A percentile compares a stretch with the other conserved stretches of the same genome.
phyloP scores from a whole-genome alignment of 2,329 filamentous ascomycete genomes.

The Colletotrichum sp. region DNA sequence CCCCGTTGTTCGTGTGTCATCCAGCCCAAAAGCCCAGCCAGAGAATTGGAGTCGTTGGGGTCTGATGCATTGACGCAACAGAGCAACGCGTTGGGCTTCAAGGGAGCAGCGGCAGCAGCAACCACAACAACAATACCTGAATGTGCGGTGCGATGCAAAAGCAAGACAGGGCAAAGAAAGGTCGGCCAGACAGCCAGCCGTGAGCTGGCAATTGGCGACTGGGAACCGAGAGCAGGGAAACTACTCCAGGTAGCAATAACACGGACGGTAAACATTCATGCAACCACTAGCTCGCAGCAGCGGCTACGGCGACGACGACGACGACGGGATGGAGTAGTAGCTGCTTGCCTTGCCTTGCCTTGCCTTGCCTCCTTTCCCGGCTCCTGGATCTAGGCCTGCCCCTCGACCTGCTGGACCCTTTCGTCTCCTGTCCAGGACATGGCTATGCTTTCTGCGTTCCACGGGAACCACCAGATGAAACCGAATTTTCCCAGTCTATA shows the following conservation, averaged over 20 bases:
- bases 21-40: background rate
- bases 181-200: background rate
- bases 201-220: background rate
- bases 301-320: background rate
- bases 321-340: background rate
- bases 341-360: background rate
- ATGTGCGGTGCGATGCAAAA: background rate
- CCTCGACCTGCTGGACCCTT: conserved; percentile 1
- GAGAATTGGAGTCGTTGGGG: background rate
- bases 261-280: conserved; percentile 16
- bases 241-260: background rate
- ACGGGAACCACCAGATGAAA: conserved; percentile 13
- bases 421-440: background rate
- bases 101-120: background rate
- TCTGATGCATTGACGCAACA: background rate
- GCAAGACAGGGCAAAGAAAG: background rate
- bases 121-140: background rate
- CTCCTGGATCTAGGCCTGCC: background rate
- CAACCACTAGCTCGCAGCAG: background rate
- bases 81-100: background rate
- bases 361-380: background rate
- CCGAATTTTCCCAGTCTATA: background rate
- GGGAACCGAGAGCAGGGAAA: background rate
- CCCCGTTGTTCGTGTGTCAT: conserved; percentile 14
- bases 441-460: background rate